Evolutionary conservation across 495 filamentous ascomycete genomes (phyloP), one percentile per base, ranked within the genome.

Genomic region (Aspergillus nanangensis): DNA sequence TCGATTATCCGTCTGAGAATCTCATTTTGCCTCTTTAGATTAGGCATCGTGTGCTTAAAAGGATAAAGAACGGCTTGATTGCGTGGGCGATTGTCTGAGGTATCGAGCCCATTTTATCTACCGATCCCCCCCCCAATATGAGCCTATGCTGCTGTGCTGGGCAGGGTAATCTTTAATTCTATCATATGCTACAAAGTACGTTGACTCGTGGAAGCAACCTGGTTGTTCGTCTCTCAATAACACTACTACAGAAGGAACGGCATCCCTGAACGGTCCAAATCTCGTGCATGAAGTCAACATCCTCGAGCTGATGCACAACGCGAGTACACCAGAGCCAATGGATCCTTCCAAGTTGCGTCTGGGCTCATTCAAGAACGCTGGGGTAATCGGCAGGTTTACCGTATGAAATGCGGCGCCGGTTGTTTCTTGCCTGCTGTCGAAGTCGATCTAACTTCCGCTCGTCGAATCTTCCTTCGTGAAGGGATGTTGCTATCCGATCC

Each of bases 391-490:
- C 21, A 11, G 18, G 34, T 1, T 21, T 22, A 38, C 22, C 5
- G 34, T 18, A 27, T 8, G 34, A 47, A 20, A 47, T 47, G 9
- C 45, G 23, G 3, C 35, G 23, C 23, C 45, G 24, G 2, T 47
- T 41, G n/a, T 15, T 31, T 31, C 45, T 47, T 20, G 36, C 45
- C 36, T 40, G 3, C 19, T 41, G 13, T 40, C 36, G 25, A 40
- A 40, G 36, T 47, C 19, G n/a, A 47, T 47, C 36, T 14, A 47
- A 41, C 27, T 40, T 21, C 23, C 23, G 3, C 45, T 47, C 25
- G 25, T 34, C 23, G 37, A 47, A 41, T 31, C 35, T 22, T 31
- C 35, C 19, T 15, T 40, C 24, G 2, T 17, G 14, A 20, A 47
- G 17, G 23, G 25, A 41, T 21, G 15, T n/a, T 19, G 35, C 35